phyloP scores from a whole-genome alignment of 257 asterid species.

The Plantago major region DNA sequence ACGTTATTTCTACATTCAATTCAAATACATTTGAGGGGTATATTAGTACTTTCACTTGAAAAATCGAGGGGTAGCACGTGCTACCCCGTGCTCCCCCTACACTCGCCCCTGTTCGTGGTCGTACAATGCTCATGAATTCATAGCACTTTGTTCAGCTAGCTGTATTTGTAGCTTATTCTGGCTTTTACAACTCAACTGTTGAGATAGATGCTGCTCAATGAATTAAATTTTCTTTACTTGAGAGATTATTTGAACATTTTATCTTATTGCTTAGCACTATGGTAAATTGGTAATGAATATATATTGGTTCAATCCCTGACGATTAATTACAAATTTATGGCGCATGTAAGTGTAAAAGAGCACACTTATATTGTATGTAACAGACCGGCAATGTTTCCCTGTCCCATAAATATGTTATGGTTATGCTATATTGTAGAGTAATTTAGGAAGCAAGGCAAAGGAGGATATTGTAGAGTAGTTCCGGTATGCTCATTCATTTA shows the following conservation, averaged over 20 bases:
- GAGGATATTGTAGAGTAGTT: conserved; percentile 99
- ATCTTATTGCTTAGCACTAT: background rate
- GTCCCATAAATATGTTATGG: too few species aligned
- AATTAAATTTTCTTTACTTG: background rate
- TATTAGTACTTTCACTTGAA: too few species aligned
- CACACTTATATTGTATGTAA: conserved; percentile 9
- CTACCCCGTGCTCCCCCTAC: too few species aligned
- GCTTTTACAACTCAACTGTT: background rate
- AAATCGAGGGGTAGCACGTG: too few species aligned
- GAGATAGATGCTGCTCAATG: conserved; percentile 2
- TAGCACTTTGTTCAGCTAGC: too few species aligned
- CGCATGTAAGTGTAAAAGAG: conserved; percentile 1
- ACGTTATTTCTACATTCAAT: too few species aligned
- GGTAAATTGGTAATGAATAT: too few species aligned
- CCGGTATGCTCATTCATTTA: conserved; percentile 53
- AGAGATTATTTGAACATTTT: conserved; percentile 2
- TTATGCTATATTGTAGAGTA: conserved; percentile 54
- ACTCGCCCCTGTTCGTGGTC: too few species aligned
- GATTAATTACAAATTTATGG: conserved; percentile 1
- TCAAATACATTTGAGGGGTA: too few species aligned
- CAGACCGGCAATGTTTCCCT: too few species aligned
- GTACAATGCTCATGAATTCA: conserved; percentile 2
- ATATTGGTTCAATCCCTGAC: conserved; percentile 12
- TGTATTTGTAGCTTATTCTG: background rate
- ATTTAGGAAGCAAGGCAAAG: conserved; percentile 92